These are phyloP conservation scores for Scenedesmus sp. DNA, from an alignment of 163 green algal genomes.

Conservation along the genomic window DNA sequence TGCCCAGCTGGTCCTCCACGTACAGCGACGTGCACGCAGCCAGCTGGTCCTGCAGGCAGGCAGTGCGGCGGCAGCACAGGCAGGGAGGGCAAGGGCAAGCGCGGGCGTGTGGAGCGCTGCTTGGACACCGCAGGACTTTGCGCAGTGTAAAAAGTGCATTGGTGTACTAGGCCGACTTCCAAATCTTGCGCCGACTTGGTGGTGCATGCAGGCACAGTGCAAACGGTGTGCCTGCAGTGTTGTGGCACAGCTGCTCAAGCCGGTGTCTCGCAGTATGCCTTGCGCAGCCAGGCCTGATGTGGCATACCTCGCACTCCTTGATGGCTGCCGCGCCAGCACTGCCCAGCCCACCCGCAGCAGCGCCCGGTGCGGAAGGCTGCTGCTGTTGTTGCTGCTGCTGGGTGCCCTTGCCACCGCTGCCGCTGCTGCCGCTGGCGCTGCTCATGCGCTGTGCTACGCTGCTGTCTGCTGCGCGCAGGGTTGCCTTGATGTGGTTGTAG, in stretches of 20 bases:
- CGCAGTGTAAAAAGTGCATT: too few species aligned
- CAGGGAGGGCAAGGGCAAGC: too few species aligned
- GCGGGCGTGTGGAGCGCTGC: too few species aligned
- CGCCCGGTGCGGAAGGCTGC: background rate
- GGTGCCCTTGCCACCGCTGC: background rate
- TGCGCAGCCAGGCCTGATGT: background rate
- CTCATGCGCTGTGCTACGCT: conserved; percentile 16
- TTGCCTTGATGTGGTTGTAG: conserved; percentile 81
- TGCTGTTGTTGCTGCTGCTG: conserved; percentile 7
- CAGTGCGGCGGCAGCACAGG: background rate
- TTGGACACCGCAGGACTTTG: too few species aligned
- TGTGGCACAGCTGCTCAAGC: background rate
- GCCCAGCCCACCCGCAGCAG: conserved; percentile 61
- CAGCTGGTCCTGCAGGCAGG: conserved; percentile 82
- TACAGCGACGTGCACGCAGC: conserved; percentile 81
- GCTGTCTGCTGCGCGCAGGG: conserved; percentile 61
- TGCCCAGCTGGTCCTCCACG: conserved; percentile 89
- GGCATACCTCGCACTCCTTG: conserved; percentile 82
- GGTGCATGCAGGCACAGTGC: too few species aligned
- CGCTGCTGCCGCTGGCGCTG: conserved; percentile 18
- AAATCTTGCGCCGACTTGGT: too few species aligned
- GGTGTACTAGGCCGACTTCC: too few species aligned
- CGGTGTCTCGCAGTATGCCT: background rate
- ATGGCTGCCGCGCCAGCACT: conserved; percentile 68
- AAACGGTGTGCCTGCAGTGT: background rate